phyloP scores from a whole-genome alignment of 495 filamentous ascomycete genomes.

The Trichoderma gamsii region DNA sequence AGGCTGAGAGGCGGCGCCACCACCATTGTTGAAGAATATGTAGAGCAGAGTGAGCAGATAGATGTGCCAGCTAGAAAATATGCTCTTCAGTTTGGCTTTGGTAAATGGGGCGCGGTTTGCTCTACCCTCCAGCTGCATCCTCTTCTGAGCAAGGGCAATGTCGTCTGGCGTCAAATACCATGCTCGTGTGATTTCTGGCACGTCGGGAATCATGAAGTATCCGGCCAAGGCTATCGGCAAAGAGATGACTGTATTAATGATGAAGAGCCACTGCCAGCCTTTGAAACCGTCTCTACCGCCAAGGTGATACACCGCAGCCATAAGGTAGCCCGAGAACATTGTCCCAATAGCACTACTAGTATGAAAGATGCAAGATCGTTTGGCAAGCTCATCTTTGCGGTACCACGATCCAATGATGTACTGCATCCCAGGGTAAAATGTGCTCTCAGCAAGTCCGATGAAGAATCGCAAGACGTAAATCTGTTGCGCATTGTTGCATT shows the following conservation, averaged over 20 bases:
- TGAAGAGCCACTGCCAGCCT: conserved; percentile 48
- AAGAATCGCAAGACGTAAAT: conserved; percentile 55
- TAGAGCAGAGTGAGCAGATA: conserved; percentile 33
- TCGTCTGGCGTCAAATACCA: conserved; percentile 42
- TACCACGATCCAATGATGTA: conserved; percentile 49
- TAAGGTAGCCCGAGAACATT: conserved; percentile 57
- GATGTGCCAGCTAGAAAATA: conserved; percentile 42
- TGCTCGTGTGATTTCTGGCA: conserved; percentile 52
- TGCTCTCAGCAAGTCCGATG: conserved; percentile 45
- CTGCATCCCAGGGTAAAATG: conserved; percentile 44
- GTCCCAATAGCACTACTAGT: conserved; percentile 44
- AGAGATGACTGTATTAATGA: conserved; percentile 42
- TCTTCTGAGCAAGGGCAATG: conserved; percentile 34
- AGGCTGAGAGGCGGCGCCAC: conserved; percentile 27
- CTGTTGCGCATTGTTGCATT: conserved; percentile 41
- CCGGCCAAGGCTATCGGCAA: conserved; percentile 47
- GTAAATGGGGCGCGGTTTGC: conserved; percentile 33
- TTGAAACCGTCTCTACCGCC: conserved; percentile 42
- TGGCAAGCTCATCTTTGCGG: conserved; percentile 51
- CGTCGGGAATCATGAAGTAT: conserved; percentile 56
- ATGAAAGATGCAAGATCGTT: conserved; percentile 59
- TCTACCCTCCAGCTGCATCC: conserved; percentile 42
- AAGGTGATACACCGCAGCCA: conserved; percentile 52
- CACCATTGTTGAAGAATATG: conserved; percentile 35
- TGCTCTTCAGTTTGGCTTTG: conserved; percentile 33